A percentile compares a stretch with the other conserved stretches of the same genome.
Conservation (phyloP, 1,284 basidiomycete species). For the Puccinia novopanici region DNA sequence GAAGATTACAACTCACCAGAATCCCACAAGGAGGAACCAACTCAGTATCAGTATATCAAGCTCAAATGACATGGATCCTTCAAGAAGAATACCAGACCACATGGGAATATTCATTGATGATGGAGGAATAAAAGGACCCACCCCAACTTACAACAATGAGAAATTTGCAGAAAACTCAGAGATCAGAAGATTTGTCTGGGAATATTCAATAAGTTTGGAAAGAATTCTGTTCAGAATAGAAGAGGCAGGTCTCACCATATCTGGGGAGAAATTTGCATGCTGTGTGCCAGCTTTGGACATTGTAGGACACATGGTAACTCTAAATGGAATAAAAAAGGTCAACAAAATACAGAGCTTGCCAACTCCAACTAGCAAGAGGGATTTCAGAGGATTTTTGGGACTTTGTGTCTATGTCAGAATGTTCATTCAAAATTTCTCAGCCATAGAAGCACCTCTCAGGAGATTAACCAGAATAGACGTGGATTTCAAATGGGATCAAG, state of each 20-base stretch:
- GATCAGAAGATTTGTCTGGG: not conserved
- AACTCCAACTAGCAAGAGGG: not conserved
- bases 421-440: not conserved
- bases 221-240: constrained; percentile 7
- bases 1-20: not conserved
- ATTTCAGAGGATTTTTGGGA: not conserved
- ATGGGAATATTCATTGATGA: not conserved
- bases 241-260: constrained; percentile 16
- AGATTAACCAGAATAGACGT: not conserved
- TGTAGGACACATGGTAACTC: too few species aligned
- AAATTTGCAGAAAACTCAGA: not conserved
- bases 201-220: not conserved
- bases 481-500: not conserved
- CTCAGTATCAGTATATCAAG: constrained; percentile 7
- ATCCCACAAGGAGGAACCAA: not conserved
- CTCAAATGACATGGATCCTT: constrained; percentile 16
- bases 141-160: not conserved
- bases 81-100: constrained; percentile 5
- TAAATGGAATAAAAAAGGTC: too few species aligned
- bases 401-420: too few species aligned
- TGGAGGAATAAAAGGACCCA: constrained; percentile 3
- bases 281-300: too few species aligned
- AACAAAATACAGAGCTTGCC: constrained; percentile 5
- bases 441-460: not conserved
- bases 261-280: too few species aligned